phyloP scores from a whole-genome alignment of 1,284 basidiomycete species.

The Cutaneotrichosporon daszewskae region DNA sequence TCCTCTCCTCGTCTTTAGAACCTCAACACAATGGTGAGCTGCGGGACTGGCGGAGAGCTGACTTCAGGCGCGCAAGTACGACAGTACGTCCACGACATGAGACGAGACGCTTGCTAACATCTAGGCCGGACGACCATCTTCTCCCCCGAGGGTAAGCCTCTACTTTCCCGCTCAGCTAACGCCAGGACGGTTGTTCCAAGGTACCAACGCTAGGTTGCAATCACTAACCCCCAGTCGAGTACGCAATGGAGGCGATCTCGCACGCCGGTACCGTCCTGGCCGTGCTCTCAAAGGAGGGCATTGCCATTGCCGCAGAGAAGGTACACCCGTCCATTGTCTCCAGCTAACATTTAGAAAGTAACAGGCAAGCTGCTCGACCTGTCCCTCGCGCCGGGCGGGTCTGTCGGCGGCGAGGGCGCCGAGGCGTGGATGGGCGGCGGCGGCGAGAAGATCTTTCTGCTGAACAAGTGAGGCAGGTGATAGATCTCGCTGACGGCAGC shows the following conservation, averaged over 20 bases:
- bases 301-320: slow-evolving; percentile 97
- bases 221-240: slow-evolving; percentile 65
- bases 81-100: slow-evolving; percentile 57
- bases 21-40: slow-evolving; percentile 27
- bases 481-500: slow-evolving; percentile 49
- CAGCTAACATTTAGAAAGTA: slow-evolving; percentile 59
- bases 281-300: slow-evolving; percentile 89
- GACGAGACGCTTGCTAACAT: slow-evolving; percentile 3
- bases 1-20: background rate
- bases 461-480: slow-evolving; percentile 59
- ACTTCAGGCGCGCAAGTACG: slow-evolving; percentile 75
- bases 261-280: slow-evolving; percentile 93
- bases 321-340: slow-evolving; percentile 16
- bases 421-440: slow-evolving; percentile 64
- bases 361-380: slow-evolving; percentile 95
- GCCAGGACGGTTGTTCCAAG: slow-evolving; percentile 80
- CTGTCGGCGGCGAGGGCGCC: slow-evolving; percentile 63
- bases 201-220: slow-evolving; percentile 47
- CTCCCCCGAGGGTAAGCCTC: slow-evolving; percentile 75
- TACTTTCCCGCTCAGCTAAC: slow-evolving; percentile 15
- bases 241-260: slow-evolving; percentile 98
- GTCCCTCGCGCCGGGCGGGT: slow-evolving; percentile 65
- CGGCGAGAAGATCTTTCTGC: slow-evolving; percentile 93
- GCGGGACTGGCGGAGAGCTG: slow-evolving; percentile 2
- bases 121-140: slow-evolving; percentile 76